A percentile compares a stretch with the other conserved stretches of the same genome.
phyloP scores from a whole-genome alignment of 2,329 filamentous ascomycete species.

The Pezicula radicicola region DNA sequence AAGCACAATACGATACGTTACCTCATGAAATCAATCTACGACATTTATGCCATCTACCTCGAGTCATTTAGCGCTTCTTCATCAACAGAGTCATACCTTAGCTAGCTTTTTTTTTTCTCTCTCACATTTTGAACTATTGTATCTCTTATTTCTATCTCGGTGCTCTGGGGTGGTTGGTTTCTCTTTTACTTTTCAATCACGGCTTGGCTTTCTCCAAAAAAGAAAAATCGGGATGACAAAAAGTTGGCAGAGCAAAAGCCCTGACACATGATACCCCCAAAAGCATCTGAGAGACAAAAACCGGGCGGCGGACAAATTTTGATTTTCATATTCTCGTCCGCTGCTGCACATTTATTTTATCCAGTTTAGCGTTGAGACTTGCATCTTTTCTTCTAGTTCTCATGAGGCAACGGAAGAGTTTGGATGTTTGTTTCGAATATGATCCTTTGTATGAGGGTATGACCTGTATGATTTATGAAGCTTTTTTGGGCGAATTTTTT shows the following conservation, averaged over 20 bases:
- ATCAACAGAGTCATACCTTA: not conserved
- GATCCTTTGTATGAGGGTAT: constrained; percentile 24
- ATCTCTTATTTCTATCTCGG: no score
- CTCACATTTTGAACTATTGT: not conserved
- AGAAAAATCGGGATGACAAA: no score
- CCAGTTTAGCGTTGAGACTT: constrained; percentile 16
- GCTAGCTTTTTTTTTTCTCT: not conserved
- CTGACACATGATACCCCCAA: not conserved
- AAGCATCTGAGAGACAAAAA: not conserved
- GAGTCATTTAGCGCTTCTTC: constrained; percentile 7
- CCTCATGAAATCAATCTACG: constrained; percentile 17
- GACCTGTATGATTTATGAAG: constrained; percentile 20
- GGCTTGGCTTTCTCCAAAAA: no score
- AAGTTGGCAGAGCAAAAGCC: not conserved
- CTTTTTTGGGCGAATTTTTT: constrained; percentile 13
- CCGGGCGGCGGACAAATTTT: no score
- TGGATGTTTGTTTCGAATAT: constrained; percentile 22
- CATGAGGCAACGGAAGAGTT: constrained; percentile 1
- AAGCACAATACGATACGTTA: no score
- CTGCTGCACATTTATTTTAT: no score
- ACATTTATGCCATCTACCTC: not conserved
- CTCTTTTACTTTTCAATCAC: no score
- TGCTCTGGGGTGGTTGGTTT: no score
- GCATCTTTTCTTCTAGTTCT: constrained; percentile 13
- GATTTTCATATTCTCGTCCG: no score